Evolutionary conservation across 345 rosid genomes (phyloP).

Genomic region (Passiflora organensis): DNA sequence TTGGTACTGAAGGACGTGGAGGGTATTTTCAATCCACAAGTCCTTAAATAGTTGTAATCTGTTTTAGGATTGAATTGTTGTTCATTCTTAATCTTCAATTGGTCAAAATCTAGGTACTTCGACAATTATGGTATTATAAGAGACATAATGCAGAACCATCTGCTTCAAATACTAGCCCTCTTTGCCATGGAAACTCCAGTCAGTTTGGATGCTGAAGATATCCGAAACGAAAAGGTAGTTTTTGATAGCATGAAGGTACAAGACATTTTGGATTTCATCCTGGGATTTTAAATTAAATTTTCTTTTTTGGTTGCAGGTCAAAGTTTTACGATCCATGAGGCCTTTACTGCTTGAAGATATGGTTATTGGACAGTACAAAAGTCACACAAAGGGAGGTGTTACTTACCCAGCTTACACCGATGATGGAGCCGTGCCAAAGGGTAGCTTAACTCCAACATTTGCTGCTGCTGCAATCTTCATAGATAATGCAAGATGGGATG

Average conservation of each 20-base stretch:
- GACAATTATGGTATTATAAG: slow-evolving; percentile 92
- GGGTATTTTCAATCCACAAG: slow-evolving; percentile 49
- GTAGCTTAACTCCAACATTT: slow-evolving; percentile 90
- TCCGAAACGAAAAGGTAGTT: slow-evolving; percentile 87
- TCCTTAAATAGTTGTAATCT: background rate
- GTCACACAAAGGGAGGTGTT: slow-evolving; percentile 80
- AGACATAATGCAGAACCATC: slow-evolving; percentile 99
- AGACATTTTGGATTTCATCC: background rate
- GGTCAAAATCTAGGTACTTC: slow-evolving; percentile 57
- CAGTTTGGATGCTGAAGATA: slow-evolving; percentile 96
- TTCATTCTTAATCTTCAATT: background rate
- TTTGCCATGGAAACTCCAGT: slow-evolving; percentile 99
- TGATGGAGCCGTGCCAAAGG: slow-evolving; percentile 85
- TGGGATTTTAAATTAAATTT: background rate
- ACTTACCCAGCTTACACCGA: slow-evolving; percentile 79
- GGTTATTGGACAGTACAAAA: slow-evolving; percentile 86
- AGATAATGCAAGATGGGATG: slow-evolving; percentile 98
- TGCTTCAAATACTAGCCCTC: slow-evolving; percentile 94
- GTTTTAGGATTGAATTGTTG: background rate
- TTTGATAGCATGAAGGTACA: background rate
- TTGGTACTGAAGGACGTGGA: slow-evolving; percentile 99
- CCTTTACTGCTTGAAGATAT: slow-evolving; percentile 74
- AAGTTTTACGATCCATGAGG: slow-evolving; percentile 94
- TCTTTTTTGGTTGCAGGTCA: slow-evolving; percentile 54
- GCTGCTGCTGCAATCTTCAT: slow-evolving; percentile 99